A percentile compares a stretch with the other conserved stretches of the same genome.
These are phyloP conservation scores for Chrysanthemum seticuspe DNA, from an alignment of 129 eudicot genomes.

Conservation along the genomic window DNA sequence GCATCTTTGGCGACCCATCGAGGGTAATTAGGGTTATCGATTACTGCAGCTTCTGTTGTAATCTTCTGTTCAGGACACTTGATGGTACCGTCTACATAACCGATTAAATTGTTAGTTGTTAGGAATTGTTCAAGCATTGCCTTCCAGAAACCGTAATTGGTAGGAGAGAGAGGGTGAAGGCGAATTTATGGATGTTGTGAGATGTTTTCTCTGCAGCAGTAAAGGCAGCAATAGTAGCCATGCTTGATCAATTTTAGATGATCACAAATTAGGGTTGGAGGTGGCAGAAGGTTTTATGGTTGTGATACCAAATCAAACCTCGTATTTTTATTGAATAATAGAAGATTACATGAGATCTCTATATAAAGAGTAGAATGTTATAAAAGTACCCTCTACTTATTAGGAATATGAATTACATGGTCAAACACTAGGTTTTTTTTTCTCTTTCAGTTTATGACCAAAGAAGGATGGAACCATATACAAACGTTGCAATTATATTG, in stretches of 20 bases:
- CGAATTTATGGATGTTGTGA: neutral
- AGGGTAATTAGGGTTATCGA: neutral
- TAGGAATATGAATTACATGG: no score
- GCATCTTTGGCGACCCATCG: neutral
- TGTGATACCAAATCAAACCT: neutral
- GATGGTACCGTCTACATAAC: neutral
- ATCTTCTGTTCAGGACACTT: neutral
- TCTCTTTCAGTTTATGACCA: no score
- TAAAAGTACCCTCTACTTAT: no score
- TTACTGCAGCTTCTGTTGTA: no score
- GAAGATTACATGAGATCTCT: neutral
- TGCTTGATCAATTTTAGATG: neutral
- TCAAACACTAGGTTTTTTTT: no score
- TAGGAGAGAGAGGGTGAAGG: neutral
- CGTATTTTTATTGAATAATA: neutral
- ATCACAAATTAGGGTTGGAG: neutral
- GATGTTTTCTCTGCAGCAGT: constrained; percentile 2
- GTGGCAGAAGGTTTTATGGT: neutral
- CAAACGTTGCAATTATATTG: no score
- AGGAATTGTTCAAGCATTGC: neutral
- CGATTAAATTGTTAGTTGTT: neutral
- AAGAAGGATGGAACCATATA: no score
- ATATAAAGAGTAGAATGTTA: neutral
- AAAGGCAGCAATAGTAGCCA: neutral
- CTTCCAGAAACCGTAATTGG: neutral